Evolutionary conservation across 1,284 basidiomycete genomes (phyloP), one percentile per base, ranked within the genome.

Genomic region (Pseudozyma sp.): DNA sequence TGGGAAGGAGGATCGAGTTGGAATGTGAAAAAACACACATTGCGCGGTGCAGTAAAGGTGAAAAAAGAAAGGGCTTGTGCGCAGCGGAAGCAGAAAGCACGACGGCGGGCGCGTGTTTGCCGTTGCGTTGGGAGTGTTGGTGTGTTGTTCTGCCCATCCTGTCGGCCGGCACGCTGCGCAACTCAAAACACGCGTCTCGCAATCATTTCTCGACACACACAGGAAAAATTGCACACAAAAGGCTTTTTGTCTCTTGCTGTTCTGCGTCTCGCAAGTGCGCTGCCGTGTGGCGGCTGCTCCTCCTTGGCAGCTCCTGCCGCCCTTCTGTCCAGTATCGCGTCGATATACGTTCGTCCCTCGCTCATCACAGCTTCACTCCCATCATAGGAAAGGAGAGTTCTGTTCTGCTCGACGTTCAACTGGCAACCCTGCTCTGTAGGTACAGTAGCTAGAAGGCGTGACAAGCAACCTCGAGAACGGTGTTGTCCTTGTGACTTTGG

Each of bases 111-210:
- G 24, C 35, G 8, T 42, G 40, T 19, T 24, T 43, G 53, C 31
- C 31, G 51, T 24, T 33, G 46, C 37, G 48, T 46, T 46, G 34
- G 35, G 30, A 35, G 34, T 31, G 39, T 49, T 31, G 35, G 34
- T 54, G 53, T 65, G 56, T 63, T 63, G 56, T 57, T 60, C 17
- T 44, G 35, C 35, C 35, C 14, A 29, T 35, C 34, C 46, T 55
- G 30, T 44, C 63, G 63, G 63, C 57, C 63, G 63, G 51, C 43
- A 55, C 63, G 44, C 24, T 24, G 24, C 24, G 24, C 24, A 24
- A 24, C 24, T 24, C 24, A 24, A 24, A 24, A 24, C 24, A 24
- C 24, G 24, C 24, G 24, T 24, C 24, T 24, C 24, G 24, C 24
- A 24, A 24, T 1, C 24, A 2, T 24, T 24, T 24, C 24, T 24